Conservation (phyloP, 306 rosid genomes). For the Castanopsis chinensis region DNA sequence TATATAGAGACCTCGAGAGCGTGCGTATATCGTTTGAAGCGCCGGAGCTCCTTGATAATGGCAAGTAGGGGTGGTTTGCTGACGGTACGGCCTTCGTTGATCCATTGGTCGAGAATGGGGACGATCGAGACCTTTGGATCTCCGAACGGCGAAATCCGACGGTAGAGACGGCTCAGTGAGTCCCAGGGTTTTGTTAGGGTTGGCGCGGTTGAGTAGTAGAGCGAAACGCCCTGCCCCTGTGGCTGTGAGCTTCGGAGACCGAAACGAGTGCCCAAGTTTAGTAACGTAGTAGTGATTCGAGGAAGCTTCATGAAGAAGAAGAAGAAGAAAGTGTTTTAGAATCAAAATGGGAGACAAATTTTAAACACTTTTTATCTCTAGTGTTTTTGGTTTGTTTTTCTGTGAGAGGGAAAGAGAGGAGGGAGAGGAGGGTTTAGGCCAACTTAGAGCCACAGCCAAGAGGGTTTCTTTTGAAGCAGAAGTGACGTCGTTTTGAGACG, state of each 20-base stretch:
- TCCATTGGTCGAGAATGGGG: conserved; percentile 24
- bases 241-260: not conserved
- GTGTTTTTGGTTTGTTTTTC: no score
- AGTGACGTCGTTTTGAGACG: no score
- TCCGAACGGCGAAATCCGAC: conserved; percentile 10
- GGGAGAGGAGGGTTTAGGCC: no score
- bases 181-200: not conserved
- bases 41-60: conserved; percentile 23
- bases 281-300: not conserved
- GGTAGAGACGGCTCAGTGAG: not conserved
- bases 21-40: conserved; percentile 4
- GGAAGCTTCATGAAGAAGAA: not conserved
- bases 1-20: conserved; percentile 28
- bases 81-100: not conserved
- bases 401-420: no score
- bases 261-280: conserved; percentile 5
- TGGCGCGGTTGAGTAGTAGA: not conserved
- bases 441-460: no score
- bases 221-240: not conserved
- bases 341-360: no score
- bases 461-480: no score
- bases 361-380: no score
- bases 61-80: not conserved
- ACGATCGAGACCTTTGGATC: not conserved
- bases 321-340: no score